These are phyloP conservation scores for Pythium scleroteichum DNA, from an alignment of 352 stramenopile genomes.

Conservation along the genomic window DNA sequence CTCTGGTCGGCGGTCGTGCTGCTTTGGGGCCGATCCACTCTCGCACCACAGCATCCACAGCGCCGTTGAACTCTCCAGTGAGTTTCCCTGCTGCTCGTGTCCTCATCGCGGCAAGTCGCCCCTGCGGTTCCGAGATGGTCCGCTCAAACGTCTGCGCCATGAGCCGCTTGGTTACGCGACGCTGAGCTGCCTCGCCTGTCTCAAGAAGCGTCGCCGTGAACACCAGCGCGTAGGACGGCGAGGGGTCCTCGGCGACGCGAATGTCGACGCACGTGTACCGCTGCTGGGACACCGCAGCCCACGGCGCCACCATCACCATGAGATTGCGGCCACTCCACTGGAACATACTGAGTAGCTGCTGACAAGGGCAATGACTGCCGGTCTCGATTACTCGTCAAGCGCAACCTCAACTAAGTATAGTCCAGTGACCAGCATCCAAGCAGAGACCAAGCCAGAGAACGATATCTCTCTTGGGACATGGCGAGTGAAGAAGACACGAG, in stretches of 20 bases:
- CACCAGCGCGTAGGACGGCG: conserved; percentile 45
- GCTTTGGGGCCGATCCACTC: conserved; percentile 31
- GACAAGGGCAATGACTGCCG: neutral
- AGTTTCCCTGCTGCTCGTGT: conserved; percentile 7
- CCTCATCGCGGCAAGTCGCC: neutral
- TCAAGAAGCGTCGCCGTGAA: conserved; percentile 31
- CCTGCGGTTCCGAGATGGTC: conserved; percentile 16
- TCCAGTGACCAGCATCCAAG: too few species aligned
- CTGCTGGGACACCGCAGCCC: conserved; percentile 22
- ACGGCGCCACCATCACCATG: conserved; percentile 29
- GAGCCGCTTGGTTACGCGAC: conserved; percentile 51
- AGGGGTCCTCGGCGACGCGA: conserved; percentile 35
- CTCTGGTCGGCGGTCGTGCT: conserved; percentile 35
- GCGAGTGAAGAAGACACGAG: too few species aligned
- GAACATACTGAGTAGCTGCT: neutral
- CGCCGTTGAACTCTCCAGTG: conserved; percentile 18
- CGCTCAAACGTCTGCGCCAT: conserved; percentile 45
- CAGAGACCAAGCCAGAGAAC: neutral
- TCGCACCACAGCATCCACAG: conserved; percentile 41
- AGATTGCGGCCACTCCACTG: conserved; percentile 6
- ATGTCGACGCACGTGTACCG: conserved; percentile 25
- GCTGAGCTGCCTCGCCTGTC: conserved; percentile 5
- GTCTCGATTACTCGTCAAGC: neutral
- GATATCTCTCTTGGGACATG: neutral
- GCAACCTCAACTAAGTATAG: too few species aligned